Evolutionary conservation across 495 filamentous ascomycete genomes (phyloP).

Genomic region (Collariella sp.): DNA sequence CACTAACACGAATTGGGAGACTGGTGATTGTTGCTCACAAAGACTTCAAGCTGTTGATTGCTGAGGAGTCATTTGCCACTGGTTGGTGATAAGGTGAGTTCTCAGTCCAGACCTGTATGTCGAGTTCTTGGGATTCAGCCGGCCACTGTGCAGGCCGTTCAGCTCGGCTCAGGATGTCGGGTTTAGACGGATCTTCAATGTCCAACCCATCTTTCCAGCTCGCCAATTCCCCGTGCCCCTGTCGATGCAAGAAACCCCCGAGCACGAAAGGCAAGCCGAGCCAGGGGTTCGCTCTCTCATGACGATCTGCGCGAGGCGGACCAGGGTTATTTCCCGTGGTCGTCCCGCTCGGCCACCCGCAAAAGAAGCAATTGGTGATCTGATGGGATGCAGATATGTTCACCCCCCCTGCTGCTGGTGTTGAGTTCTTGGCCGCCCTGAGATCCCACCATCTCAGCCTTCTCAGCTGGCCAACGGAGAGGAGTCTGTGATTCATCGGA

Average conservation of each 20-base stretch:
- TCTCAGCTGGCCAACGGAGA: too few relatives aligned
- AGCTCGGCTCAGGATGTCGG: too few relatives aligned
- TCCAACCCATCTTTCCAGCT: background rate
- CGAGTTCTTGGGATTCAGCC: too few relatives aligned
- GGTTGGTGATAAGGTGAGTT: background rate
- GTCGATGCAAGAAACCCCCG: background rate
- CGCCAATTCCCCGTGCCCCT: too few relatives aligned
- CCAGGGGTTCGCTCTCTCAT: conserved; percentile 6
- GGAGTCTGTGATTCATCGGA: too few relatives aligned
- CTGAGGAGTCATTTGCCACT: background rate
- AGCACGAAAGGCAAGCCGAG: conserved; percentile 3
- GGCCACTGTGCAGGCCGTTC: too few relatives aligned
- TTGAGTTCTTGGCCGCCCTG: too few relatives aligned
- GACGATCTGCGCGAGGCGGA: conserved; percentile 14
- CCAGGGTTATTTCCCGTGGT: conserved; percentile 6
- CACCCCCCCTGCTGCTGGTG: conserved; percentile 3
- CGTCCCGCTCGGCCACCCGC: background rate
- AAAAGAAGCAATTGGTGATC: conserved; percentile 13
- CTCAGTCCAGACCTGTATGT: background rate
- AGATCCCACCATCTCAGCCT: too few relatives aligned
- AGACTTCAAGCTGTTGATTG: too few relatives aligned
- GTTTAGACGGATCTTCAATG: too few relatives aligned
- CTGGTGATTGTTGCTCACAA: too few relatives aligned
- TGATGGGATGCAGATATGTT: background rate
- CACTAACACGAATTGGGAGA: background rate